Evolutionary conservation across 192 early-diverging fungal species (phyloP), one percentile per base, ranked within the genome.

Genomic region (Linnemannia elongata): DNA sequence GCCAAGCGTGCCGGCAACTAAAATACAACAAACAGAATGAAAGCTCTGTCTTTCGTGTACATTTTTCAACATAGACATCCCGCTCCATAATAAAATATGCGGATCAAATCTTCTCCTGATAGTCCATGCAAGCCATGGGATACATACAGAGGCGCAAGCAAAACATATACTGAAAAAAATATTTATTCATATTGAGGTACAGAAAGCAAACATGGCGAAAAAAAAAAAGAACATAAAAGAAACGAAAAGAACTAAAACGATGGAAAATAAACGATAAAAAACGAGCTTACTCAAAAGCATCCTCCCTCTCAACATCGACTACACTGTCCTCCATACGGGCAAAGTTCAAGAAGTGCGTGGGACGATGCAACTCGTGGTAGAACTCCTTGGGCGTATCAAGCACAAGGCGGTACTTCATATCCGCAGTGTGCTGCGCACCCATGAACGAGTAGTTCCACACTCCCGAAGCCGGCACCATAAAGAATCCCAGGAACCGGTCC

Each of bases 391-490:
- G 98, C 45, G 95, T 93, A 79, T 99, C 98, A 73, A 99, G 89
- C 57, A 93, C 94, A 72, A 99, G 87, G 10, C 91, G 89, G 81
- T 99, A 99, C 81, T 96, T 96, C 98, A 99, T 99, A 71, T 97
- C 96, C 1, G 94, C 91, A 36, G 95, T 93, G 81, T 97, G 97
- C 76, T 94, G 95, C 15, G 98, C 96, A 15, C 98, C 98, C 97
- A 98, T 98, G 88, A 99, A 98, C 90, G 97, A 97, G 89, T 98
- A 99, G 89, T 99, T 99, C 98, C 98, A 99, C 74, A 98, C 90
- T 47, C 96, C 96, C 54, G 97, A 96, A 54, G 94, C 95, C 1
- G 98, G 98, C 4, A 99, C 98, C 97, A 99, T 97, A 76, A 99
- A 99, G 94, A 95, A 97, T 47, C 98, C 98, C 77, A 98, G 94